Conservation (phyloP, 306 rosid genomes). For the Quercus cerris region DNA sequence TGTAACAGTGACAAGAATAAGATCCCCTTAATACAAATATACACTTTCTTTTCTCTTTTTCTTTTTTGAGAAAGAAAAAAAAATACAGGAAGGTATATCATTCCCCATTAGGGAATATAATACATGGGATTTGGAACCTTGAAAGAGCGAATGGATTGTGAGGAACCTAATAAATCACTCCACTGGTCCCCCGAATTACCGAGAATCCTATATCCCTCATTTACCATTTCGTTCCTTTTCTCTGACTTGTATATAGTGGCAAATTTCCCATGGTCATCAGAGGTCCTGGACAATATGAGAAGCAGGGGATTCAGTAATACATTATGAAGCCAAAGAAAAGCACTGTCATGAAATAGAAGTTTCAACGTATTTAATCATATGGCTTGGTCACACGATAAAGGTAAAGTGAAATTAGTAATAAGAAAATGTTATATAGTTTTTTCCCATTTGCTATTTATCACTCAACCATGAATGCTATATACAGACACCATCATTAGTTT, state of each 20-base stretch:
- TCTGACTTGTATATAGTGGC: constrained; percentile 76
- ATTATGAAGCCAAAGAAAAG: background rate
- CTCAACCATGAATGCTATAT: background rate
- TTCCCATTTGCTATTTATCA: background rate
- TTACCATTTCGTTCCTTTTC: constrained; percentile 74
- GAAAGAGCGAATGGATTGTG: constrained; percentile 64
- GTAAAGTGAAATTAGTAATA: background rate
- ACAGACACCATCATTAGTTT: background rate
- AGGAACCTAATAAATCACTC: constrained; percentile 81
- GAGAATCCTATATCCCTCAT: constrained; percentile 69
- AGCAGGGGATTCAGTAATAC: constrained; percentile 9
- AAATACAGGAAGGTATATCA: background rate
- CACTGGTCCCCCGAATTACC: constrained; percentile 97
- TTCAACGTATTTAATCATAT: constrained; percentile 2
- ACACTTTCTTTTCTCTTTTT: no score
- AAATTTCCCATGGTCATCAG: constrained; percentile 62
- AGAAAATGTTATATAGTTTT: constrained; percentile 4
- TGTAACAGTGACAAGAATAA: no score
- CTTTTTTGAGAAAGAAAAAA: background rate
- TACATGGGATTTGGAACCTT: constrained; percentile 99
- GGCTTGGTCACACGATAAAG: background rate
- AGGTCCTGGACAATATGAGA: constrained; percentile 36
- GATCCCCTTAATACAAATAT: background rate
- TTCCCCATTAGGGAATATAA: constrained; percentile 46
- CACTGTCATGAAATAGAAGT: background rate